A percentile compares a stretch with the other conserved stretches of the same genome.
phyloP scores from a whole-genome alignment of 2,329 filamentous ascomycete species.

The Neonectria sp. region DNA sequence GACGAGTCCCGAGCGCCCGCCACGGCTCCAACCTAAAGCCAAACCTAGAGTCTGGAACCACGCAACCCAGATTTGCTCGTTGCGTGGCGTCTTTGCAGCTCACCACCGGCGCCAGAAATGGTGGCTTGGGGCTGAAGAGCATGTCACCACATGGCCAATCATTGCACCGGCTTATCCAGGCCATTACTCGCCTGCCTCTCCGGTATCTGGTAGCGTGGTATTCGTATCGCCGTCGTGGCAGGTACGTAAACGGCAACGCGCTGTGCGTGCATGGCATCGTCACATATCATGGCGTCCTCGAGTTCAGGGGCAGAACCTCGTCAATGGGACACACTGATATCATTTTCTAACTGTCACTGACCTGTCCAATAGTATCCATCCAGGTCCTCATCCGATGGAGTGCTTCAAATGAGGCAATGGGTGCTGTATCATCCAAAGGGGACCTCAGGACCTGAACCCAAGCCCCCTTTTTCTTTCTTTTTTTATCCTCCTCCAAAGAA shows the following conservation, averaged over 20 bases:
- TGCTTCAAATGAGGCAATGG: neutral
- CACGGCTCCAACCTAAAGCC: neutral
- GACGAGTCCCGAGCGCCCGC: neutral
- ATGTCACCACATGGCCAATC: neutral
- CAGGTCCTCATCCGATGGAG: neutral
- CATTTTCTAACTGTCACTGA: neutral
- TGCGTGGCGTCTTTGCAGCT: too few relatives aligned
- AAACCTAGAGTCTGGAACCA: neutral
- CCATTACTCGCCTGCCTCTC: neutral
- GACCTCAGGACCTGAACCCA: neutral
- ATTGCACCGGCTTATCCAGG: neutral
- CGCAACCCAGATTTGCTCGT: neutral
- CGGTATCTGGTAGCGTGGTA: neutral
- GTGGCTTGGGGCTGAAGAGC: conserved; percentile 7
- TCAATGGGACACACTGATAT: neutral
- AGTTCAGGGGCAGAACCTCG: neutral
- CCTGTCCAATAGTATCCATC: neutral
- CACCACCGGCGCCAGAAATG: neutral
- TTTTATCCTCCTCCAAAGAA: neutral
- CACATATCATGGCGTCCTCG: neutral
- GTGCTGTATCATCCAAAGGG: neutral
- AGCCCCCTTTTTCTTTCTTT: neutral
- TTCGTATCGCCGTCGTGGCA: neutral
- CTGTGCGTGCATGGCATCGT: neutral
- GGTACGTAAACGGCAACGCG: neutral